Percentiles rank a stretch among this genome's conserved stretches.
phyloP scores from a whole-genome alignment of 495 filamentous ascomycete species.

The Podospora conica region DNA sequence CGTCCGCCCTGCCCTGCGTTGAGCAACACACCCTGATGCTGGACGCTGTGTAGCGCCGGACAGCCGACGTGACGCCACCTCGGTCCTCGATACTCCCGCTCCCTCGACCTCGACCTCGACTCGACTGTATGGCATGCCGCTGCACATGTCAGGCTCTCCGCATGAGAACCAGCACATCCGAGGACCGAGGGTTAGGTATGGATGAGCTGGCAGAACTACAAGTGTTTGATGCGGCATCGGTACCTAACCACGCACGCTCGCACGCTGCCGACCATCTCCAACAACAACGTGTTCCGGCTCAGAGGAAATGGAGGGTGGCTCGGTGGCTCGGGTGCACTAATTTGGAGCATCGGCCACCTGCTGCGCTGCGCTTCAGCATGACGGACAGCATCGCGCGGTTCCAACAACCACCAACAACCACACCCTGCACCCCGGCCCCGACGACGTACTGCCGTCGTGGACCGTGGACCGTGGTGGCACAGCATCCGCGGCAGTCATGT shows the following conservation, averaged over 20 bases:
- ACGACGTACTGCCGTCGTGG: background rate
- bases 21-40: background rate
- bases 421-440: background rate
- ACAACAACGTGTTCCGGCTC: constrained; percentile 16
- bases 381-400: constrained; percentile 15
- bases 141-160: background rate
- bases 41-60: too few species aligned
- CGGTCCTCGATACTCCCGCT: too few species aligned
- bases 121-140: background rate
- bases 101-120: too few species aligned
- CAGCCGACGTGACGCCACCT: too few species aligned
- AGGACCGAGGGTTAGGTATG: background rate
- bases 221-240: background rate
- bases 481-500: background rate
- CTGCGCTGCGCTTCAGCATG: constrained; percentile 18
- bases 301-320: background rate
- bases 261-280: background rate
- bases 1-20: background rate
- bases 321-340: constrained; percentile 15
- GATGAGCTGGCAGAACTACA: background rate
- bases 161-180: background rate
- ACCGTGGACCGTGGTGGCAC: constrained; percentile 1
- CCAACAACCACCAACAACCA: background rate
- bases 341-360: constrained; percentile 17
- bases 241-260: background rate